phyloP scores from a whole-genome alignment of 441 rosid genomes.

The Melastoma candidum region DNA sequence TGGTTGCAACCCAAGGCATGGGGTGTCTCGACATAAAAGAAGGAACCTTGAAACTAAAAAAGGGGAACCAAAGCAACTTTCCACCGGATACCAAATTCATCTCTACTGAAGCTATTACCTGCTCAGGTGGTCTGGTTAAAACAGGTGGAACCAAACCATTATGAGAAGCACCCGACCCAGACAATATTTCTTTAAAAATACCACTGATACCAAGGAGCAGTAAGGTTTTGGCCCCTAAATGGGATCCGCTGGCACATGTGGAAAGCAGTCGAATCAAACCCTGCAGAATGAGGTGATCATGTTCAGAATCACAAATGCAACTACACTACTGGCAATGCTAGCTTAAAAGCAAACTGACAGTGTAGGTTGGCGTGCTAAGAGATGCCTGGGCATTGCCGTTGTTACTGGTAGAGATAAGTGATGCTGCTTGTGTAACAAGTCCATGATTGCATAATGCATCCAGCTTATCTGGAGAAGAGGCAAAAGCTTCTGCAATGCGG shows the following conservation, averaged over 20 bases:
- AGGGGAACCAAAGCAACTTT: not conserved
- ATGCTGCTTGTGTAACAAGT: slow-evolving; percentile 91
- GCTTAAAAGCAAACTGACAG: slow-evolving; percentile 48
- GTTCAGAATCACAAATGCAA: slow-evolving; percentile 6
- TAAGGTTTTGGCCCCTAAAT: slow-evolving; percentile 81
- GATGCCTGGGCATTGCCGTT: slow-evolving; percentile 98
- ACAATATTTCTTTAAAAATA: slow-evolving; percentile 80
- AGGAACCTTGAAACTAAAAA: no score
- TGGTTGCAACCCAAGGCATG: no score
- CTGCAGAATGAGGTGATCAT: slow-evolving; percentile 26
- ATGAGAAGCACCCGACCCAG: slow-evolving; percentile 85
- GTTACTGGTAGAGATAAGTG: slow-evolving; percentile 83
- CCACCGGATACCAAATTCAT: slow-evolving; percentile 1
- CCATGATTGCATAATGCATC: slow-evolving; percentile 97
- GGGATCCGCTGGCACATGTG: slow-evolving; percentile 96
- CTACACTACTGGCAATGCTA: not conserved
- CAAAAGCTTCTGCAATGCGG: slow-evolving; percentile 96
- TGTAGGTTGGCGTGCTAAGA: slow-evolving; percentile 81
- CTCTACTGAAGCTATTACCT: slow-evolving; percentile 33
- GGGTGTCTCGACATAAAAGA: no score
- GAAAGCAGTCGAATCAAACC: slow-evolving; percentile 94
- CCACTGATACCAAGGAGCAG: slow-evolving; percentile 94
- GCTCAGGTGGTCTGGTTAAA: slow-evolving; percentile 92
- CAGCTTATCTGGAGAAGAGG: slow-evolving; percentile 74
- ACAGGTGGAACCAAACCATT: slow-evolving; percentile 84